A percentile compares a stretch with the other conserved stretches of the same genome.
Conservation (phyloP, 1,284 basidiomycete genomes). For the Marasmius tenuissimus region DNA sequence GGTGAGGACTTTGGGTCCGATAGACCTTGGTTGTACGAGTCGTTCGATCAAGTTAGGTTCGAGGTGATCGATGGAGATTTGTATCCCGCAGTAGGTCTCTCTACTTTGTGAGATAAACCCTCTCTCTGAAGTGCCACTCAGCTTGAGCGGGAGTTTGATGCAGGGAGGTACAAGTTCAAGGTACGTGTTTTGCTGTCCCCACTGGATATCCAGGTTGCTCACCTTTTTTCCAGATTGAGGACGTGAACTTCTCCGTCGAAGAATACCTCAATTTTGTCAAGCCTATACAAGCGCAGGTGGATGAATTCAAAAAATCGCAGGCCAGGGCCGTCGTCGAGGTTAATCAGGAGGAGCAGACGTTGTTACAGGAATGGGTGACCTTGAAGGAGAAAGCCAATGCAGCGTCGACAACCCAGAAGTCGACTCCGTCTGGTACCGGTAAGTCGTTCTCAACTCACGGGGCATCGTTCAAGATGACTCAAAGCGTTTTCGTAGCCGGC, state of each 20-base stretch:
- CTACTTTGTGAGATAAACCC: not conserved
- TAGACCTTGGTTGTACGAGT: slow-evolving; percentile 59
- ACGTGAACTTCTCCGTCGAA: slow-evolving; percentile 50
- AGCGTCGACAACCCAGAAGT: not conserved
- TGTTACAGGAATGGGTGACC: slow-evolving; percentile 34
- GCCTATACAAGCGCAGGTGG: slow-evolving; percentile 42
- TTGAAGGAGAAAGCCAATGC: slow-evolving; percentile 8
- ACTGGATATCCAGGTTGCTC: not conserved
- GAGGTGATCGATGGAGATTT: slow-evolving; percentile 43
- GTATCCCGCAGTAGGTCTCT: slow-evolving; percentile 41
- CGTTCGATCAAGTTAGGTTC: slow-evolving; percentile 66
- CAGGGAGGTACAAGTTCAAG: slow-evolving; percentile 60
- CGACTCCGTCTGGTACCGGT: not conserved
- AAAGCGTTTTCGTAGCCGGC: slow-evolving; percentile 3
- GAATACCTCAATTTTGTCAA: slow-evolving; percentile 47
- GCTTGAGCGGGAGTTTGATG: slow-evolving; percentile 59
- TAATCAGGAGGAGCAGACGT: slow-evolving; percentile 28
- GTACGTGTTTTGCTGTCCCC: slow-evolving; percentile 25
- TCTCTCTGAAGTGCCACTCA: slow-evolving; percentile 23
- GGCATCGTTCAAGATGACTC: not conserved
- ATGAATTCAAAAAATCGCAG: slow-evolving; percentile 42
- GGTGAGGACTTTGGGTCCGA: slow-evolving; percentile 45
- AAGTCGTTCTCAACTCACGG: slow-evolving; percentile 6
- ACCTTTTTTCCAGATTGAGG: slow-evolving; percentile 40
- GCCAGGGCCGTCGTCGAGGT: slow-evolving; percentile 34